phyloP scores from a whole-genome alignment of 2,329 filamentous ascomycete species.

The Fusarium denticulatum region DNA sequence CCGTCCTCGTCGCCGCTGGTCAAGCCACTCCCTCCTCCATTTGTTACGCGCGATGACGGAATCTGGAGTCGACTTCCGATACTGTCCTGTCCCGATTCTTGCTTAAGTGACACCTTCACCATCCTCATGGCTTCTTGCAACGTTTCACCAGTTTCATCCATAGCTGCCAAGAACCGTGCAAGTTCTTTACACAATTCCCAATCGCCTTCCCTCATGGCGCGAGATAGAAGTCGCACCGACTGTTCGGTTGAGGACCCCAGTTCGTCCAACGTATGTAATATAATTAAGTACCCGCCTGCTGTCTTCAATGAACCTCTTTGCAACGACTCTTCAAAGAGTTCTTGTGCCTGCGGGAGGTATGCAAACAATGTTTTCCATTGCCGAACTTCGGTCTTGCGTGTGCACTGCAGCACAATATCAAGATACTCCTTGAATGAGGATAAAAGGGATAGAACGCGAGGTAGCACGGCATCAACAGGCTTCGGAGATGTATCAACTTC shows the following conservation, averaged over 20 bases:
- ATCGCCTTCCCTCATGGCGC: slow-evolving; percentile 85
- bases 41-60: slow-evolving; percentile 42
- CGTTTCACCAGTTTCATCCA: slow-evolving; percentile 87
- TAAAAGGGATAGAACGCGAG: slow-evolving; percentile 69
- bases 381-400: slow-evolving; percentile 93
- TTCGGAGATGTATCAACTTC: slow-evolving; percentile 80
- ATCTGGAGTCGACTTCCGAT: slow-evolving; percentile 48
- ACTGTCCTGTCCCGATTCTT: slow-evolving; percentile 42
- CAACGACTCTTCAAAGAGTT: slow-evolving; percentile 92
- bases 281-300: slow-evolving; percentile 93
- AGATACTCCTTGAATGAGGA: slow-evolving; percentile 87
- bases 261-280: slow-evolving; percentile 85
- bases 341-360: slow-evolving; percentile 87
- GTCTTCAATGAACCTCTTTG: slow-evolving; percentile 89
- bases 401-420: slow-evolving; percentile 96
- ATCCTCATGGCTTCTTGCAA: slow-evolving; percentile 76
- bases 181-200: slow-evolving; percentile 97
- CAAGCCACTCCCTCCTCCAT: slow-evolving; percentile 45
- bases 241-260: slow-evolving; percentile 76
- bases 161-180: slow-evolving; percentile 90
- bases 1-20: slow-evolving; percentile 49
- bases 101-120: slow-evolving; percentile 57
- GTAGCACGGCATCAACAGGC: slow-evolving; percentile 71
- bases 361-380: slow-evolving; percentile 95
- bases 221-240: slow-evolving; percentile 80